Evolutionary conservation across 2,329 filamentous ascomycete genomes (phyloP).

Genomic region (Cytospora mali): DNA sequence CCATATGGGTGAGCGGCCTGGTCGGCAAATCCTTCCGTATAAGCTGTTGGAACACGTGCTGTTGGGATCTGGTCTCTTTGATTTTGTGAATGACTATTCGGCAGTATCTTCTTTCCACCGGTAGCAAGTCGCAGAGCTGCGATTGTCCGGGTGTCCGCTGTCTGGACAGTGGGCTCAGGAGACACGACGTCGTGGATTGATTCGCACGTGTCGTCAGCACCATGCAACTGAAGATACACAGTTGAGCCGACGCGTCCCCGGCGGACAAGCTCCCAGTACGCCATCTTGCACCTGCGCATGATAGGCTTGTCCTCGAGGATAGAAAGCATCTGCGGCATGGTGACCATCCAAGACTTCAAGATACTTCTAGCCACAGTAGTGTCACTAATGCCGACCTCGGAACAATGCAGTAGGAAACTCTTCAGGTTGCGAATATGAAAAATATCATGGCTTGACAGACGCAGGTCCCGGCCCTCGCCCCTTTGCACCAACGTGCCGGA

Average conservation of each 20-base stretch:
- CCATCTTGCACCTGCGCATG: neutral
- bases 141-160: neutral
- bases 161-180: neutral
- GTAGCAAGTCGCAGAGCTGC: neutral
- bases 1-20: neutral
- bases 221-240: neutral
- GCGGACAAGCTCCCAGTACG: conserved; percentile 4
- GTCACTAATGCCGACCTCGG: neutral
- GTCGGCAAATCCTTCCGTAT: neutral
- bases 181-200: neutral
- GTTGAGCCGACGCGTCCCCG: neutral
- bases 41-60: no score
- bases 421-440: conserved; percentile 8
- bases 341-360: conserved; percentile 7
- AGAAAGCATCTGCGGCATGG: neutral
- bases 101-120: neutral
- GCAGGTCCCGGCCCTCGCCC: neutral
- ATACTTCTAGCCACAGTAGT: neutral
- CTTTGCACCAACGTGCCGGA: neutral
- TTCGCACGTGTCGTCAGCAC: neutral
- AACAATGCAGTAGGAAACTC: neutral
- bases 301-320: neutral
- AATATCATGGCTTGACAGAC: neutral
- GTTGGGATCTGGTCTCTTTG: neutral
- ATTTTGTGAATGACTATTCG: neutral